Conservation (phyloP, 2,329 filamentous ascomycete species). For the Endoconidiophora polonica region DNA sequence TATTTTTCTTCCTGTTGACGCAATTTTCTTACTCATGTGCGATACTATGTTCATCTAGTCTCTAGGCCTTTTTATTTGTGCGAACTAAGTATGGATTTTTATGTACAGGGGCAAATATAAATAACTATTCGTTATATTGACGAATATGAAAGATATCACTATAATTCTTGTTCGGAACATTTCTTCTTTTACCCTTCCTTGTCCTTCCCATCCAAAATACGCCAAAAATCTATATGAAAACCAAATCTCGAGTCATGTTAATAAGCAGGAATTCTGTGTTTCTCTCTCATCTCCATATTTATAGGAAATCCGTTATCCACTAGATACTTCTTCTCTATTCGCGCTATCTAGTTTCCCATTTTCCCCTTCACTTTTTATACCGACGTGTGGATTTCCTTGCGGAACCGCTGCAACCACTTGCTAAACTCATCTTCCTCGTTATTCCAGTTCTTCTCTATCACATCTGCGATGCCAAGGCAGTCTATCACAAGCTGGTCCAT, state of each 20-base stretch:
- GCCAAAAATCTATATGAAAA: too few species aligned
- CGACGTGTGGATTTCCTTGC: constrained; percentile 26
- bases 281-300: background rate
- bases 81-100: too few species aligned
- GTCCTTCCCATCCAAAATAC: background rate
- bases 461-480: constrained; percentile 37
- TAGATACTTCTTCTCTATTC: too few species aligned
- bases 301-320: too few species aligned
- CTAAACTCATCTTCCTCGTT: constrained; percentile 60
- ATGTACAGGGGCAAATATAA: too few species aligned
- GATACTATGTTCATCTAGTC: background rate
- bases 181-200: background rate
- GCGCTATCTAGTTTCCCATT: too few species aligned
- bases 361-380: too few species aligned
- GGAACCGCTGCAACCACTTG: constrained; percentile 50
- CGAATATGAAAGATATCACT: too few species aligned
- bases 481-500: constrained; percentile 45
- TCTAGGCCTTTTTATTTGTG: too few species aligned
- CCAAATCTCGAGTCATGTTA: too few species aligned
- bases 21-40: background rate
- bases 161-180: background rate
- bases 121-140: too few species aligned
- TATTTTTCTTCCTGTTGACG: background rate
- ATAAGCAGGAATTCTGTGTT: background rate
- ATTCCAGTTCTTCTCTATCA: constrained; percentile 44